These are phyloP conservation scores for Delonix regia DNA, from an alignment of 306 rosid species.

Conservation along the genomic window DNA sequence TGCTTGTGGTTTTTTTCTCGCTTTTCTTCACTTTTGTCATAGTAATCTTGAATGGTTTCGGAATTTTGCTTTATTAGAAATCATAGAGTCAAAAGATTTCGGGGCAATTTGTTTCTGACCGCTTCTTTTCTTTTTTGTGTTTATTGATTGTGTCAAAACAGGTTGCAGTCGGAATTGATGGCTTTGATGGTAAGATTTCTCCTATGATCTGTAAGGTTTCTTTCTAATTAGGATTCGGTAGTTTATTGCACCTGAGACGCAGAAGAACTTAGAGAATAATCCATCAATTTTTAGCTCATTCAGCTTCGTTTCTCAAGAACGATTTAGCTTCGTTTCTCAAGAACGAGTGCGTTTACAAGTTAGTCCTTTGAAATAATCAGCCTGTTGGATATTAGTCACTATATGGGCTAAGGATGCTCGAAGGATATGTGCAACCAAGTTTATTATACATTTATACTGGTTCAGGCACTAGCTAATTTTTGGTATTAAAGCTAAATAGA, in stretches of 20 bases:
- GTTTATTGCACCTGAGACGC: neutral
- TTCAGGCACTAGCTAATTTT: neutral
- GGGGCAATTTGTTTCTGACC: conserved; percentile 32
- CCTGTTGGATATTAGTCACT: neutral
- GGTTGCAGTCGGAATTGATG: conserved; percentile 97
- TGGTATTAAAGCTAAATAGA: neutral
- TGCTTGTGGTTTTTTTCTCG: neutral
- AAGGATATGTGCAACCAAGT: neutral
- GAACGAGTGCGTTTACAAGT: neutral
- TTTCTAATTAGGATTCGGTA: neutral
- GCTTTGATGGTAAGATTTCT: conserved; percentile 80
- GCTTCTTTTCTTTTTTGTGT: conserved; percentile 17
- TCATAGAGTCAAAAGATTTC: neutral
- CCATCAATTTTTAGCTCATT: neutral
- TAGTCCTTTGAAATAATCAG: neutral
- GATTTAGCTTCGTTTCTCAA: neutral
- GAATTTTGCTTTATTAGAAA: too few species aligned
- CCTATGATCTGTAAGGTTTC: neutral
- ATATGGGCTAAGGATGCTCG: neutral
- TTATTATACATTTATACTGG: neutral
- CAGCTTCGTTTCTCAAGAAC: neutral
- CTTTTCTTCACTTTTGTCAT: too few species aligned
- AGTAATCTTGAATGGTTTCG: too few species aligned
- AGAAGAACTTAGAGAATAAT: neutral
- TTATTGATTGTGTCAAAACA: conserved; percentile 31